These are phyloP conservation scores for Venturiaceae sp. DNA, from an alignment of 2,329 filamentous ascomycete species.

Conservation along the genomic window DNA sequence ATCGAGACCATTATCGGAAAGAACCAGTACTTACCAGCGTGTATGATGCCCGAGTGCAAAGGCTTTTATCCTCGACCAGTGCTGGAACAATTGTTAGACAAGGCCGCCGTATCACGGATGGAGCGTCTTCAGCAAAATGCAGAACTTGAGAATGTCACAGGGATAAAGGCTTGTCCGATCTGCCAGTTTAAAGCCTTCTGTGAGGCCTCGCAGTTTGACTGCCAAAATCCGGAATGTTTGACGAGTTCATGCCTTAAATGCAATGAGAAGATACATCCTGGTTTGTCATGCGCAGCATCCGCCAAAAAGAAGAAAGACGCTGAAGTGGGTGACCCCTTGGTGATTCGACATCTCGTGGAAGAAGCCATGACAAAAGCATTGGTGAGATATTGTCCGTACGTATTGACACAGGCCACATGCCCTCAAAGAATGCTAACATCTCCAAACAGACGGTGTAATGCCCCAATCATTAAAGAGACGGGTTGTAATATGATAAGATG, in stretches of 20 bases:
- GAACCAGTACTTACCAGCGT: conserved; percentile 57
- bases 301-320: background rate
- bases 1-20: conserved; percentile 61
- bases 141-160: conserved; percentile 59
- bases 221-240: conserved; percentile 15
- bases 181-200: conserved; percentile 71
- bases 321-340: conserved; percentile 30
- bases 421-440: no score
- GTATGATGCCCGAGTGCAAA: conserved; percentile 60
- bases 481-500: conserved; percentile 85
- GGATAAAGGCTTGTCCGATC: conserved; percentile 68
- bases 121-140: conserved; percentile 63
- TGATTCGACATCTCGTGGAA: conserved; percentile 59
- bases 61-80: conserved; percentile 50
- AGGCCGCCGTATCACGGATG: conserved; percentile 50
- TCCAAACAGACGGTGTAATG: conserved; percentile 41
- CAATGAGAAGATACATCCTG: background rate
- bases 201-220: conserved; percentile 43
- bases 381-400: conserved; percentile 61
- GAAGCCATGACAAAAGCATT: conserved; percentile 77
- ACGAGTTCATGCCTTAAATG: background rate
- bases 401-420: no score
- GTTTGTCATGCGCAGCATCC: background rate
- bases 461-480: conserved; percentile 66
- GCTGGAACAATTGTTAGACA: conserved; percentile 47